Conservation (phyloP, 495 filamentous ascomycete species). For the Jackrogersella multiformis region DNA sequence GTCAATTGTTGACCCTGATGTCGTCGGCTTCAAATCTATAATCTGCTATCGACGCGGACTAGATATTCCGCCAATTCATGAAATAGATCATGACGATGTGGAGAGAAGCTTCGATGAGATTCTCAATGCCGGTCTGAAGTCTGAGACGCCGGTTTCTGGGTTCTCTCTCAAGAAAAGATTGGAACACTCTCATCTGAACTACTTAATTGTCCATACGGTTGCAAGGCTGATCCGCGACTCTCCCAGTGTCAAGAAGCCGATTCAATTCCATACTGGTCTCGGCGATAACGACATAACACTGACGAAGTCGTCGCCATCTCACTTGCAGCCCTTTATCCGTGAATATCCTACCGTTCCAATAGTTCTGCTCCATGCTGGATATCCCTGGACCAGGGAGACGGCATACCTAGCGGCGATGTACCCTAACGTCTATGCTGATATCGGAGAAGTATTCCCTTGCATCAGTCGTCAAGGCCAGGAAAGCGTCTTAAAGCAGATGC, state of each 20-base stretch:
- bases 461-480: conserved; percentile 84
- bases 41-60: conserved; percentile 87
- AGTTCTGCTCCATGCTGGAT: conserved; percentile 83
- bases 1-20: conserved; percentile 68
- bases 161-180: conserved; percentile 54
- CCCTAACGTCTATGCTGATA: conserved; percentile 84
- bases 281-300: conserved; percentile 85
- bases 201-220: conserved; percentile 68
- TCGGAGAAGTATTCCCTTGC: conserved; percentile 87
- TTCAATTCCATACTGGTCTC: conserved; percentile 89
- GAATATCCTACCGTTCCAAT: conserved; percentile 74
- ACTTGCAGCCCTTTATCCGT: conserved; percentile 78
- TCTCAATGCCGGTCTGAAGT: conserved; percentile 31
- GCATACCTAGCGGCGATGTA: conserved; percentile 85
- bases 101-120: conserved; percentile 44
- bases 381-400: conserved; percentile 84
- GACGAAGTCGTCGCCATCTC: conserved; percentile 74
- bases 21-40: conserved; percentile 86
- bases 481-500: conserved; percentile 72
- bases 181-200: conserved; percentile 69
- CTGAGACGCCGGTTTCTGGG: conserved; percentile 44
- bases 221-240: conserved; percentile 60
- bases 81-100: conserved; percentile 39
- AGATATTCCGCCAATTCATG: conserved; percentile 51
- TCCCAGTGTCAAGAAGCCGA: conserved; percentile 66